phyloP scores from a whole-genome alignment of 2,329 filamentous ascomycete genomes.

The Incumbomyces delicatus region DNA sequence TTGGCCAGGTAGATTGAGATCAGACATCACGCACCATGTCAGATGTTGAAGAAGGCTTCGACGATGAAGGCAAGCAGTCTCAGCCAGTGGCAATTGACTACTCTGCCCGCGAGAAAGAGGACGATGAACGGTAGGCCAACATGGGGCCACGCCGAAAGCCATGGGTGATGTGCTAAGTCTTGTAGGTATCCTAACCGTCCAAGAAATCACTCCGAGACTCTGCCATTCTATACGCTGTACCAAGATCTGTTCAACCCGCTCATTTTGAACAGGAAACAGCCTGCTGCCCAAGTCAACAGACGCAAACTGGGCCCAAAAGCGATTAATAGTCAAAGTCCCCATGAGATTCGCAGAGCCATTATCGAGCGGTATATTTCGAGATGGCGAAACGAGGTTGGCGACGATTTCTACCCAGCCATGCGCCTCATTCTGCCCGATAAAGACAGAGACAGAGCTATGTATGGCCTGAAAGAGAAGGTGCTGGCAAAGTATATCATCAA shows the following conservation, averaged over 20 bases:
- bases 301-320: slow-evolving; percentile 50
- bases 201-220: slow-evolving; percentile 65
- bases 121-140: not conserved
- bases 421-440: slow-evolving; percentile 87
- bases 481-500: slow-evolving; percentile 88
- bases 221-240: slow-evolving; percentile 74
- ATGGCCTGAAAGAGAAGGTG: slow-evolving; percentile 84
- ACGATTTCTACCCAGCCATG: slow-evolving; percentile 88
- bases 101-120: slow-evolving; percentile 29
- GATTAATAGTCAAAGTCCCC: slow-evolving; percentile 48
- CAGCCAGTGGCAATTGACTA: not conserved
- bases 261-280: slow-evolving; percentile 65
- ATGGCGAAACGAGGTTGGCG: slow-evolving; percentile 81
- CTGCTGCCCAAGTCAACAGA: slow-evolving; percentile 45
- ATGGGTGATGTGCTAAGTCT: not conserved
- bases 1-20: no score
- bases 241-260: slow-evolving; percentile 70
- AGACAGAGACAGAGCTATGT: slow-evolving; percentile 84
- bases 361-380: slow-evolving; percentile 76
- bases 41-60: not conserved
- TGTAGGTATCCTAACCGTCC: slow-evolving; percentile 71
- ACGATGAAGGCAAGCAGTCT: not conserved
- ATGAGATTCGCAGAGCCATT: slow-evolving; percentile 69
- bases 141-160: slow-evolving; percentile 22
- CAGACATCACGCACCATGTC: not conserved